A percentile compares a stretch with the other conserved stretches of the same genome.
phyloP scores from a whole-genome alignment of 2,329 filamentous ascomycete genomes.

The Hymenoscyphus repandus region DNA sequence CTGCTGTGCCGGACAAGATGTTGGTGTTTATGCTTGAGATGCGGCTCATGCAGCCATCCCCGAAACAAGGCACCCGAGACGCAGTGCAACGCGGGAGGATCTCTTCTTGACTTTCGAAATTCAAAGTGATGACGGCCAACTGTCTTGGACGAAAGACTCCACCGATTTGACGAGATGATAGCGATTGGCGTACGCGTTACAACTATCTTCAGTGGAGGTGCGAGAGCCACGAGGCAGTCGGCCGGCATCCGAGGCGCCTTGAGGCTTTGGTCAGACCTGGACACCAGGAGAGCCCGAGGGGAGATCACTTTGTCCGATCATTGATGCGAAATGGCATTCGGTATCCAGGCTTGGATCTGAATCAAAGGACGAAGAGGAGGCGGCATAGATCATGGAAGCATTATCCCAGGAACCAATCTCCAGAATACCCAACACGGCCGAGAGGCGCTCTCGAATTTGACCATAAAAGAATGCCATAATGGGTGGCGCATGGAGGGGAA shows the following conservation, averaged over 20 bases:
- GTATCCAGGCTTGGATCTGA: no score
- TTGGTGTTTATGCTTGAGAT: not conserved
- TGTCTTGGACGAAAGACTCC: no score
- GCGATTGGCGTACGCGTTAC: not conserved
- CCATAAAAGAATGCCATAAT: constrained; percentile 5
- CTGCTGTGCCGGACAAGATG: not conserved
- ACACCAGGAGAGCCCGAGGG: not conserved
- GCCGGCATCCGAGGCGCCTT: not conserved
- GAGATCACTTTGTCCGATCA: not conserved
- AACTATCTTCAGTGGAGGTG: not conserved
- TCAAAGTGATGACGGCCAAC: not conserved
- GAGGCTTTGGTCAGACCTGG: not conserved
- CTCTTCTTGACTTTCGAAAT: not conserved
- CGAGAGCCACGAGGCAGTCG: not conserved
- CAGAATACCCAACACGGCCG: not conserved
- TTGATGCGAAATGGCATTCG: not conserved
- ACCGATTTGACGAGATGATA: not conserved
- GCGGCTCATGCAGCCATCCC: not conserved
- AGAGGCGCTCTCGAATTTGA: not conserved
- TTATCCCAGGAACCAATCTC: constrained; percentile 5
- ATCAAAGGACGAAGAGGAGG: not conserved
- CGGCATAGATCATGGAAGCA: not conserved
- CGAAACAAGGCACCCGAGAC: not conserved
- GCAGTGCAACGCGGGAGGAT: not conserved
- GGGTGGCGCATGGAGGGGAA: constrained; percentile 2